Evolutionary conservation across 306 rosid species (phyloP), one percentile per base, ranked within the genome.

Genomic region (Erythrophleum fordii): DNA sequence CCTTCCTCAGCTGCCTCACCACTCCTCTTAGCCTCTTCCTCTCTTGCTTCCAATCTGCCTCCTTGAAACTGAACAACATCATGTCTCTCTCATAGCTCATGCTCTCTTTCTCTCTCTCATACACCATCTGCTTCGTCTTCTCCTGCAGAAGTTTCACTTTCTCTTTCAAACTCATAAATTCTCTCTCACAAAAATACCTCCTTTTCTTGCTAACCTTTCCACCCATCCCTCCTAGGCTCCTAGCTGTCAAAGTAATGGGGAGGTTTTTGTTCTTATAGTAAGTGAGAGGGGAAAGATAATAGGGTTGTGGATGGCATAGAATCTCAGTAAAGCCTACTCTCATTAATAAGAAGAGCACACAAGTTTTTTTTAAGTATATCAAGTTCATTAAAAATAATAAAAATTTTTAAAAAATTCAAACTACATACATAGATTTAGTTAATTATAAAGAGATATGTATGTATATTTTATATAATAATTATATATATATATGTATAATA

Each of bases 21-120:
- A 90, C 99, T 76, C 87, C 97, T 59, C 70, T 83, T 86, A 93
- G 59, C 80, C 77, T 89, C 89, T 87, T 93, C 89, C 88, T 82
- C 90, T 95, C 98, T 61, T 85, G 89, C 86, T 85, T 95, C 99
- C 98, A 93, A 84, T 90, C 97, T 12, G 92, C 92, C 59, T 93
- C 97, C 83, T 90, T 93, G 29, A 90, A 91, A 23, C 91, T 86
- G 42, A 84, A 85, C 37, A 87, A 85, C 97, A 93, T 81, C 90
- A 88, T 89, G 35, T 93, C 98, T 11, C 86, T 87, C 87, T 95
- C 97, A 69, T 89, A 88, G 29, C 79, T 73, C 53, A 82, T 86
- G 2, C 61, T 78, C 85, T 86, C 92, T 41, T 90, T 84, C 74
- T 89, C 93, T 75, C 90, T 91, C 88, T 86, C 95, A 58, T 41